Conservation (phyloP, 1,284 basidiomycete genomes). For the Irpex rosettiformis region DNA sequence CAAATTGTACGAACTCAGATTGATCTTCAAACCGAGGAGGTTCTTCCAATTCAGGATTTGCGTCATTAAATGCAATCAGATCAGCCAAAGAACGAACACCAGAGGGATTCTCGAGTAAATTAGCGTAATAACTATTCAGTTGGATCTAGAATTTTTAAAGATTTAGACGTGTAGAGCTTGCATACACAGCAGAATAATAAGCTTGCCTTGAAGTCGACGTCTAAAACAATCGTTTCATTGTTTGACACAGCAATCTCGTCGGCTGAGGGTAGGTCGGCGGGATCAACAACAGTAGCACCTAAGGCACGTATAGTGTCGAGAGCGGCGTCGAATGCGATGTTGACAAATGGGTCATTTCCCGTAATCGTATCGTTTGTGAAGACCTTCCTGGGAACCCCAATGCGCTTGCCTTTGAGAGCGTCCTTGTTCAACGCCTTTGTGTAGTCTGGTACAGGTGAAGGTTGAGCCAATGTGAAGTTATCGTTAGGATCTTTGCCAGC, state of each 20-base stretch:
- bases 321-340: slow-evolving; percentile 46
- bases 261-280: slow-evolving; percentile 56
- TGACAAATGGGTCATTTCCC: slow-evolving; percentile 41
- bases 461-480: slow-evolving; percentile 59
- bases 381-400: slow-evolving; percentile 51
- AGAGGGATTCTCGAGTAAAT: slow-evolving; percentile 44
- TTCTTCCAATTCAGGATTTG: slow-evolving; percentile 45
- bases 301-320: slow-evolving; percentile 43
- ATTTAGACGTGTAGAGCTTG: not conserved
- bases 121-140: slow-evolving; percentile 44
- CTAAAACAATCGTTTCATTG: slow-evolving; percentile 52
- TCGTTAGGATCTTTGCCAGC: slow-evolving; percentile 59
- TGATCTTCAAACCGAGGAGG: slow-evolving; percentile 47
- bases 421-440: slow-evolving; percentile 45
- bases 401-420: slow-evolving; percentile 51
- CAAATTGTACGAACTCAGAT: slow-evolving; percentile 32
- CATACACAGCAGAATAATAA: not conserved
- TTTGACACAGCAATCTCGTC: slow-evolving; percentile 46
- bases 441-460: slow-evolving; percentile 50
- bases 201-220: slow-evolving; percentile 54
- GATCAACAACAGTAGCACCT: slow-evolving; percentile 60
- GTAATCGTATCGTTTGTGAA: slow-evolving; percentile 42
- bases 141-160: slow-evolving; percentile 50
- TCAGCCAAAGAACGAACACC: slow-evolving; percentile 52
- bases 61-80: slow-evolving; percentile 52